These are phyloP conservation scores for Meredithiella fracta DNA, from an alignment of 2,329 filamentous ascomycete genomes.

Conservation along the genomic window DNA sequence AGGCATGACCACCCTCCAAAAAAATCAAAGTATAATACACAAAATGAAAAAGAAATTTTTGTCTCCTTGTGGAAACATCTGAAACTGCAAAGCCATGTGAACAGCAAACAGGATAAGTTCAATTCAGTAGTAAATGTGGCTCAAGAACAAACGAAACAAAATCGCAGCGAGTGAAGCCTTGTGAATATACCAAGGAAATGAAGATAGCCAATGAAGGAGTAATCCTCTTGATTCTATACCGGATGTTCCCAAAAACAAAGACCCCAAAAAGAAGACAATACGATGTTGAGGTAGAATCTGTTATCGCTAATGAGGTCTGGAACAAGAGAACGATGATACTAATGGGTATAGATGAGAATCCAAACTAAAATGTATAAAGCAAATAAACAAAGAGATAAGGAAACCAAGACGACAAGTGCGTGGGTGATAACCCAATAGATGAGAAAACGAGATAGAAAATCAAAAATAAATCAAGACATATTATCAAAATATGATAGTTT, in stretches of 20 bases:
- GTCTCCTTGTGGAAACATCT: not conserved
- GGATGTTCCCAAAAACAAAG: not conserved
- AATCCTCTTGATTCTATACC: constrained; percentile 6
- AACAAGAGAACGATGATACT: constrained; percentile 3
- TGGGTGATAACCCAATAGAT: not conserved
- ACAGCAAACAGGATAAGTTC: not conserved
- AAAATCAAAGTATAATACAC: not conserved
- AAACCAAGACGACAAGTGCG: not conserved
- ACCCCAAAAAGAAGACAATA: not conserved
- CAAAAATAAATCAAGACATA: not conserved
- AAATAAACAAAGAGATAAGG: not conserved
- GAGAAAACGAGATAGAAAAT: not conserved
- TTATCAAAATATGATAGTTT: not conserved
- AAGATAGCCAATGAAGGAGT: not conserved
- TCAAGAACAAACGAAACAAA: constrained; percentile 2
- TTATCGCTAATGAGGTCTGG: constrained; percentile 3
- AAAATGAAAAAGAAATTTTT: not conserved
- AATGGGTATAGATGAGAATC: not conserved
- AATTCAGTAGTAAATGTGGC: not conserved
- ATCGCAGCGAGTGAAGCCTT: not conserved
- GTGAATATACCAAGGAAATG: not conserved
- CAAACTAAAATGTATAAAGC: not conserved
- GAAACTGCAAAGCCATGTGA: not conserved
- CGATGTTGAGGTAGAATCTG: not conserved
- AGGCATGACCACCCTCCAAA: no score